Base-by-base conservation (phyloP, 768 basidiomycete genomes). In the Suillus fuscotomentosus region DNA sequence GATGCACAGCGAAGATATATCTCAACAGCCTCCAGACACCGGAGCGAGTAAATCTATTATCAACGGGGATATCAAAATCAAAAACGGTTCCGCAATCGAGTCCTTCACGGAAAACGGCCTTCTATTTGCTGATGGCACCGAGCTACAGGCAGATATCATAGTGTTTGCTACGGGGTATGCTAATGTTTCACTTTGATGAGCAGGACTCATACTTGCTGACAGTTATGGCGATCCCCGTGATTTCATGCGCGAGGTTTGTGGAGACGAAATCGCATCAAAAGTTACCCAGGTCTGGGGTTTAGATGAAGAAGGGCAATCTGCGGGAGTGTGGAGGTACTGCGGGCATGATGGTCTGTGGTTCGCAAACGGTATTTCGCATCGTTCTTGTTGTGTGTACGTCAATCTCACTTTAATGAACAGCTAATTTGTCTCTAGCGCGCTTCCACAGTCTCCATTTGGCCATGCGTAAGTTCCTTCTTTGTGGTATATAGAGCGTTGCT, bases 241-340 rank as follows among this genome's bases (percentile, higher is more conserved):
- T 14, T 74, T 78, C 27, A 71, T 85, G 59, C 75, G 74, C 45
- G 72, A 75, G 0, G 71, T 88, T 5, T 81, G 84, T 50, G 85
- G 83, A 1, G 76, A 82, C 11, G 76, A 82, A 41, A 69, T 85
- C 2, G 80, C 77, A 0, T 70, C 79, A 61, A 77, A 80, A 70
- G 76, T 88, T 63, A 78, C 81, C 41, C 75, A 77, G 15, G 73
- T 90, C 17, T 86, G 90, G 91, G 86, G 88, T 20, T 63, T 89
- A 55, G 81, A 88, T 66, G 75, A 80, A 22, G 87, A 92, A 75
- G 87, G 88, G 0, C 88, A 91, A 70, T 70, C 86, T 31, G 74
- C 79, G 1, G 80, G 83, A 2, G 68, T 70, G 24, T 77, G 74
- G 73, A 71, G 71, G 59, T 64, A 74, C 34, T 74, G 66, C 48